These are phyloP conservation scores for Ettlia oleoabundans DNA, from an alignment of 139 green algal genomes.

Conservation along the genomic window DNA sequence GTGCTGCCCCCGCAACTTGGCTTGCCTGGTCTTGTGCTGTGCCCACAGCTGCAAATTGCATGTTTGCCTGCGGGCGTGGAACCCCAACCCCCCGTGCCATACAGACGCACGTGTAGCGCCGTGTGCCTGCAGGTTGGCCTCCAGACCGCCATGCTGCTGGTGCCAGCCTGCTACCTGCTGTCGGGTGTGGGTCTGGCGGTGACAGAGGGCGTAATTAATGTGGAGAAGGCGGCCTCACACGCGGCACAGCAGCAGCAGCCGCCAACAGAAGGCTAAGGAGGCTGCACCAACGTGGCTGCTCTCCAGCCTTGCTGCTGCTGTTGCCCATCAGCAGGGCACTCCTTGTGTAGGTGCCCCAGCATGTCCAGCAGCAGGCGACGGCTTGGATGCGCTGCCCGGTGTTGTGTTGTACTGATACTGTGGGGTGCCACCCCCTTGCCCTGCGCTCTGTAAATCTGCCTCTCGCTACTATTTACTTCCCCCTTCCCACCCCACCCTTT, in stretches of 20 bases:
- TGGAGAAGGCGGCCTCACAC: constrained; percentile 8
- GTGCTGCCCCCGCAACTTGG: too few species aligned
- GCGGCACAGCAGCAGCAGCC: constrained; percentile 1
- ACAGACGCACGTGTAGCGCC: too few species aligned
- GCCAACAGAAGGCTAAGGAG: not conserved
- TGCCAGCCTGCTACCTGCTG: constrained; percentile 72
- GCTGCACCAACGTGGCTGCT: not conserved
- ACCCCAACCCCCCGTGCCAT: too few species aligned
- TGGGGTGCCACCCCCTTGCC: too few species aligned
- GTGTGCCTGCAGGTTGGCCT: constrained; percentile 58
- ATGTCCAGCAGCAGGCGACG: too few species aligned
- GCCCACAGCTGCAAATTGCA: not conserved
- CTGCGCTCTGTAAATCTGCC: too few species aligned
- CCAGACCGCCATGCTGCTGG: constrained; percentile 81
- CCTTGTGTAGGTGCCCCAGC: too few species aligned
- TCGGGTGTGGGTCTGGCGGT: constrained; percentile 70
- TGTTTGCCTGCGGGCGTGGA: not conserved
- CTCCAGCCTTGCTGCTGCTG: not conserved
- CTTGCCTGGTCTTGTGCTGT: not conserved
- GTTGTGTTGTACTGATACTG: too few species aligned
- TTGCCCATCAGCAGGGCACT: not conserved
- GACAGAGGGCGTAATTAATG: constrained; percentile 58
- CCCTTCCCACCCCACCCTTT: too few species aligned
- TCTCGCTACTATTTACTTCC: too few species aligned
- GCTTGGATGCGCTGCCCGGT: too few species aligned